A percentile compares a stretch with the other conserved stretches of the same genome.
phyloP scores from a whole-genome alignment of 192 early-diverging fungal genomes.

The Coemansia furcata region DNA sequence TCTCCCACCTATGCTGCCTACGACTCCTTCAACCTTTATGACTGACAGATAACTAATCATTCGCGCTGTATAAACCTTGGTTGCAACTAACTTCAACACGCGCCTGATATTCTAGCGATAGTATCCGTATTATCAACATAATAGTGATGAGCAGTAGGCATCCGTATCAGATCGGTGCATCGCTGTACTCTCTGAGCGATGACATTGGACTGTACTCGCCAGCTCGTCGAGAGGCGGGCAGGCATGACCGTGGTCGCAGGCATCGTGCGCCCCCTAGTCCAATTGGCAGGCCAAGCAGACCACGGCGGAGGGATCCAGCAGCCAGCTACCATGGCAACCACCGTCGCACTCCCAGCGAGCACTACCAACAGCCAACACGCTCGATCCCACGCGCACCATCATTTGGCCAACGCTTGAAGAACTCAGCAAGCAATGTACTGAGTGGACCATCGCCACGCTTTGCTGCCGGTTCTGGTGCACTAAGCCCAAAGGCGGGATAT shows the following conservation, averaged over 20 bases:
- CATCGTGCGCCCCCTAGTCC: constrained; percentile 14
- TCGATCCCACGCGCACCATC: constrained; percentile 29
- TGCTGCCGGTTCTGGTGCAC: constrained; percentile 3
- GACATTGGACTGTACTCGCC: constrained; percentile 4
- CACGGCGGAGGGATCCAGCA: constrained; percentile 10
- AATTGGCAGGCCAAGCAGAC: constrained; percentile 16
- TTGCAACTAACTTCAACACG: neutral
- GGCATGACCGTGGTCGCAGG: constrained; percentile 7
- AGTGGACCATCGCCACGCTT: constrained; percentile 11
- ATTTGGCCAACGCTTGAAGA: constrained; percentile 12
- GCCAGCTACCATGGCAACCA: constrained; percentile 31
- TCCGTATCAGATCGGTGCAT: constrained; percentile 7
- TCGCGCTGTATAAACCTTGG: neutral
- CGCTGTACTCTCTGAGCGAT: constrained; percentile 14
- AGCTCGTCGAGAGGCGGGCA: neutral
- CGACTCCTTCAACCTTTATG: neutral
- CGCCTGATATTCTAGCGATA: neutral
- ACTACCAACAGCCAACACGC: constrained; percentile 5
- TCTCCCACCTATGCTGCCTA: neutral
- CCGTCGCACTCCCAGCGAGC: constrained; percentile 18
- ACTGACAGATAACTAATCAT: neutral
- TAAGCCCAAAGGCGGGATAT: constrained; percentile 7
- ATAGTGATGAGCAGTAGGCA: neutral
- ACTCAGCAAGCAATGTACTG: constrained; percentile 13
- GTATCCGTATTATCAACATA: neutral